A percentile compares a stretch with the other conserved stretches of the same genome.
These are phyloP conservation scores for Xylaria castorea DNA, from an alignment of 495 filamentous ascomycete species.

Conservation along the genomic window DNA sequence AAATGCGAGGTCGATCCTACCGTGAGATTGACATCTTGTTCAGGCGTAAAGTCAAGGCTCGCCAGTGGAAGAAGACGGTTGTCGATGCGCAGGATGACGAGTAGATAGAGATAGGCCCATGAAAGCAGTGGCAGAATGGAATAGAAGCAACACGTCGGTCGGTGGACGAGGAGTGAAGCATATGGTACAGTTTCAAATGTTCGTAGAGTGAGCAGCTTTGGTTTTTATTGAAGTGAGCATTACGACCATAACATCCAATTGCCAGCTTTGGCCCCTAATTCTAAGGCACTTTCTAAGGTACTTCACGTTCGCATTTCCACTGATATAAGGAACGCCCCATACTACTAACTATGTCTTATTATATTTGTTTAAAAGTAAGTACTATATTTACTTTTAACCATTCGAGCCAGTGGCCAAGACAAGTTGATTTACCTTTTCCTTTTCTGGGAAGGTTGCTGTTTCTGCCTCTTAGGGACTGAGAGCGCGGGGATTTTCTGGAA, in stretches of 20 bases:
- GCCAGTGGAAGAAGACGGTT: conserved; percentile 58
- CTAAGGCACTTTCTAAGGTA: too few relatives aligned
- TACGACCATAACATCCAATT: background rate
- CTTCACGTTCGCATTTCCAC: too few relatives aligned
- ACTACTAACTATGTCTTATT: too few relatives aligned
- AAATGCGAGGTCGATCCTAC: conserved; percentile 45
- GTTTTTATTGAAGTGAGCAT: background rate
- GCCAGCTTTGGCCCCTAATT: too few relatives aligned
- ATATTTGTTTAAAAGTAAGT: too few relatives aligned
- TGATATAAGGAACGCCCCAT: too few relatives aligned
- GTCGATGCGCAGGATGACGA: conserved; percentile 61
- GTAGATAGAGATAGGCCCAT: conserved; percentile 36
- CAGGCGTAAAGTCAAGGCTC: conserved; percentile 55
- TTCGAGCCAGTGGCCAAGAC: too few relatives aligned
- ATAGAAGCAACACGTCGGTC: background rate
- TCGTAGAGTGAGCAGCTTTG: background rate
- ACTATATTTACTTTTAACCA: too few relatives aligned
- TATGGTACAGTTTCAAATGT: background rate
- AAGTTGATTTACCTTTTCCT: too few relatives aligned
- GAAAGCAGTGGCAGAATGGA: background rate
- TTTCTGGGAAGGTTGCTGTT: too few relatives aligned
- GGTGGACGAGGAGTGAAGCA: background rate
- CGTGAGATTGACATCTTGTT: conserved; percentile 50
- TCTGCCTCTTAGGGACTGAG: too few relatives aligned
- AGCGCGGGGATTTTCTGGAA: too few relatives aligned